Evolutionary conservation across 208 protist species (phyloP).

Genomic region (Trypanosoma melophagium): DNA sequence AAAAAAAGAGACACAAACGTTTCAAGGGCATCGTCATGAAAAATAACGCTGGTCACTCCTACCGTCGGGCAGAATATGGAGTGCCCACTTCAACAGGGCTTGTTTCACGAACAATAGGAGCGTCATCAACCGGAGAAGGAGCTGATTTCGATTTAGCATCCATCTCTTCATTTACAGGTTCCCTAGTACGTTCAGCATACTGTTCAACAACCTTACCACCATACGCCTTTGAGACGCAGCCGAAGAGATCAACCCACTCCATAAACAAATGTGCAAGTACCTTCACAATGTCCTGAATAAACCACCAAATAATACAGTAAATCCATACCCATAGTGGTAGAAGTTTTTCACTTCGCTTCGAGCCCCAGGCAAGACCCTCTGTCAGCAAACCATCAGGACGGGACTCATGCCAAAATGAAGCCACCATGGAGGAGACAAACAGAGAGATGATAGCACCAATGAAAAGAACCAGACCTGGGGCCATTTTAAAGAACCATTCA

Average conservation of each 20-base stretch:
- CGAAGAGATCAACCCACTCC: constrained; percentile 72
- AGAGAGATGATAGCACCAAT: constrained; percentile 67
- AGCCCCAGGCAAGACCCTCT: constrained; percentile 71
- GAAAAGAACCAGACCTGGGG: constrained; percentile 58
- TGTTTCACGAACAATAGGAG: too few species aligned
- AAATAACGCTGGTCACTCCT: too few species aligned
- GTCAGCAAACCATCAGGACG: constrained; percentile 59
- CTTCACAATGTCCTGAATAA: constrained; percentile 87
- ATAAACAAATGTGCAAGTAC: constrained; percentile 68
- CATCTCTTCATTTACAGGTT: background rate
- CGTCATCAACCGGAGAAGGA: background rate
- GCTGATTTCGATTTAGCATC: too few species aligned
- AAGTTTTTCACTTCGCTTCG: constrained; percentile 48
- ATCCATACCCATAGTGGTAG: constrained; percentile 88
- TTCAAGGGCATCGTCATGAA: too few species aligned
- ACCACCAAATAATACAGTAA: constrained; percentile 91
- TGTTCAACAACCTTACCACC: constrained; percentile 42
- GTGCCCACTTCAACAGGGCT: too few species aligned
- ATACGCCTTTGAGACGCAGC: constrained; percentile 47
- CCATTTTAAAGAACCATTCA: constrained; percentile 69
- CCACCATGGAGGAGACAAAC: constrained; percentile 66
- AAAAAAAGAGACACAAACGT: too few species aligned
- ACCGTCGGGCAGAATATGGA: too few species aligned
- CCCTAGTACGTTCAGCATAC: background rate
- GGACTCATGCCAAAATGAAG: constrained; percentile 67